Base-by-base conservation (phyloP, 345 rosid genomes). In the Syzygium oleosum region DNA sequence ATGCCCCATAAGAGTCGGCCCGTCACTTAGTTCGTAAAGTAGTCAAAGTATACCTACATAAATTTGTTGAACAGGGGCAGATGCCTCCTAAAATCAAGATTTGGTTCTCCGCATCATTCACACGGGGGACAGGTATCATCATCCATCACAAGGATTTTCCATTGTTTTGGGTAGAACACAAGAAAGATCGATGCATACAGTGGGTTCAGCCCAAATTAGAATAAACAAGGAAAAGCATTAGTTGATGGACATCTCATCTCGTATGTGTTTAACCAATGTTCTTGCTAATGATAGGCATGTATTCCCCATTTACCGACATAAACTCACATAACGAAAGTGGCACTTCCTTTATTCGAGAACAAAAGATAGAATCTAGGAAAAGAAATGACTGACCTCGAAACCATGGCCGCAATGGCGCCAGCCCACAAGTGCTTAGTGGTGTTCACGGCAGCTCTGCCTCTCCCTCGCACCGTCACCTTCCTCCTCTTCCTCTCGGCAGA, bases 331-430 rank as follows among this genome's bases (percentile, higher is more conserved):
- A 73, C 49, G 49, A 68, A 0, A 9, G 12, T 31, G 6, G 46
- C 43, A 23, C 85, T 49, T 12, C 34, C 61, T 41, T 51, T 84
- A 84, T 0, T 51, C 13, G 12, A 68, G 16, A 31, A 78, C 29
- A 65, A 4, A 52, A 2, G 13, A 38, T 34, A 25, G 27, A 43
- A 11, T 5, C 7, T 4, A 86, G 54, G 16, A 87, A 38, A 17
- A 53, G 29, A 68, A 84, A 89, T 41, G 54, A 23, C 31, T 52
- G 85, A 97, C 99, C 98, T 95, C 53, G 99, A 95, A 89, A 97
- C 96, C 95, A 96, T 95, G 55, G 99, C 98, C 83, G 99, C 93
- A 89, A 95, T 91, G 87, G 96, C 98, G 53, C 99, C 99, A 34
- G 99, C 95, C 95, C 95, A 95, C 5, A 97, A 95, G 92, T 97